Evolutionary conservation across 108 stramenopile species (phyloP).

Genomic region (Nitzschia palea): DNA sequence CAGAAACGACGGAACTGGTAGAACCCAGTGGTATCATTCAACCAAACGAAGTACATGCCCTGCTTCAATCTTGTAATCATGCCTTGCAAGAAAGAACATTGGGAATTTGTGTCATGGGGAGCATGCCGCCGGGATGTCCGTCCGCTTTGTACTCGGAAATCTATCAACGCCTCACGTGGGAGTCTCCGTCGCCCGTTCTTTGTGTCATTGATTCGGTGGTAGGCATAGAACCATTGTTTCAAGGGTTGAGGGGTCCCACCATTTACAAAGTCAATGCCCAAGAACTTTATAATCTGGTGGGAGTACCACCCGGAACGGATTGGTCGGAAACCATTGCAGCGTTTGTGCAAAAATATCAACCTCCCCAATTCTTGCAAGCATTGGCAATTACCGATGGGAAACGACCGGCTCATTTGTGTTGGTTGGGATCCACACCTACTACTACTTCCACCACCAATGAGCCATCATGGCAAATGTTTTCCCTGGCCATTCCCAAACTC

Average conservation of each 20-base stretch:
- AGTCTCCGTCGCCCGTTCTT: constrained; percentile 37
- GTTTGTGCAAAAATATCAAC: constrained; percentile 44
- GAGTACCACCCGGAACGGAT: constrained; percentile 37
- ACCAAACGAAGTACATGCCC: constrained; percentile 44
- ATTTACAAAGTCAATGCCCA: constrained; percentile 80
- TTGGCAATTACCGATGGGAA: constrained; percentile 70
- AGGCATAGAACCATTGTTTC: constrained; percentile 58
- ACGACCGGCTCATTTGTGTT: constrained; percentile 62
- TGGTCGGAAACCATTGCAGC: constrained; percentile 38
- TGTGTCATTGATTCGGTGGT: constrained; percentile 83
- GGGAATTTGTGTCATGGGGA: constrained; percentile 81
- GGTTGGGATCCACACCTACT: constrained; percentile 16
- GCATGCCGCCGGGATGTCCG: constrained; percentile 81
- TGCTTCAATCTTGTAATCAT: constrained; percentile 37
- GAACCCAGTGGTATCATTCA: constrained; percentile 72
- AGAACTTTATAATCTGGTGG: constrained; percentile 70
- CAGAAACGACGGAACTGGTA: constrained; percentile 80
- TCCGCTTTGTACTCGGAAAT: constrained; percentile 68
- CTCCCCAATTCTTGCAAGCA: constrained; percentile 50
- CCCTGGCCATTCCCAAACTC: constrained; percentile 39
- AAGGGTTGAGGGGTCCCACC: constrained; percentile 32
- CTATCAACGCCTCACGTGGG: constrained; percentile 23
- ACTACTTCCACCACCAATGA: neutral
- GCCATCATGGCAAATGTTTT: constrained; percentile 46
- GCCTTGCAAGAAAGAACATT: too few species aligned